phyloP scores from a whole-genome alignment of 192 early-diverging fungal genomes.

The Podila epigama region DNA sequence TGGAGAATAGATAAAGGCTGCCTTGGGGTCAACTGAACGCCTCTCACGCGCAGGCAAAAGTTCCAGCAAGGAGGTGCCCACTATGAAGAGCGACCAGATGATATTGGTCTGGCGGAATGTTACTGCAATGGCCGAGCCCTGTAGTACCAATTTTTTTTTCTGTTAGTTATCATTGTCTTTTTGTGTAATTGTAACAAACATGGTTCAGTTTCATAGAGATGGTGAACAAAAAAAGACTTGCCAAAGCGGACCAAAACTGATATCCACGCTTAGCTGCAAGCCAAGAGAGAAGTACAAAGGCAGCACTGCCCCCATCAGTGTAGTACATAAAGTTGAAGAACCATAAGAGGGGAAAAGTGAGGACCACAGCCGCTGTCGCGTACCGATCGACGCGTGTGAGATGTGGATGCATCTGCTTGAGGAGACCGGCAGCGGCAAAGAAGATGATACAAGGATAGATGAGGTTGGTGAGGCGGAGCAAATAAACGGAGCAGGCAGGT shows the following conservation, averaged over 20 bases:
- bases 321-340: conserved; percentile 93
- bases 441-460: conserved; percentile 66
- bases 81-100: conserved; percentile 83
- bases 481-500: conserved; percentile 45
- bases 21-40: conserved; percentile 37
- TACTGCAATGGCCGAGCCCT: conserved; percentile 53
- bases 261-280: conserved; percentile 54
- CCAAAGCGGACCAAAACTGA: conserved; percentile 62
- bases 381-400: neutral
- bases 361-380: conserved; percentile 57
- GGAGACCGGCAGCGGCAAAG: conserved; percentile 51
- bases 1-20: conserved; percentile 16
- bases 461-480: conserved; percentile 72
- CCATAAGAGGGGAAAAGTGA: conserved; percentile 78
- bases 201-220: neutral
- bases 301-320: conserved; percentile 87
- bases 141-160: neutral
- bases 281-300: conserved; percentile 79
- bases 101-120: conserved; percentile 93
- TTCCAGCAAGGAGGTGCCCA: conserved; percentile 53
- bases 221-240: conserved; percentile 35
- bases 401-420: conserved; percentile 50
- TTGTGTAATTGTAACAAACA: neutral
- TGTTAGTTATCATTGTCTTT: neutral
- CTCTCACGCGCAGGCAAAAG: conserved; percentile 12